Conservation (phyloP, 2,329 filamentous ascomycete genomes). For the Podosphaera xanthii region DNA sequence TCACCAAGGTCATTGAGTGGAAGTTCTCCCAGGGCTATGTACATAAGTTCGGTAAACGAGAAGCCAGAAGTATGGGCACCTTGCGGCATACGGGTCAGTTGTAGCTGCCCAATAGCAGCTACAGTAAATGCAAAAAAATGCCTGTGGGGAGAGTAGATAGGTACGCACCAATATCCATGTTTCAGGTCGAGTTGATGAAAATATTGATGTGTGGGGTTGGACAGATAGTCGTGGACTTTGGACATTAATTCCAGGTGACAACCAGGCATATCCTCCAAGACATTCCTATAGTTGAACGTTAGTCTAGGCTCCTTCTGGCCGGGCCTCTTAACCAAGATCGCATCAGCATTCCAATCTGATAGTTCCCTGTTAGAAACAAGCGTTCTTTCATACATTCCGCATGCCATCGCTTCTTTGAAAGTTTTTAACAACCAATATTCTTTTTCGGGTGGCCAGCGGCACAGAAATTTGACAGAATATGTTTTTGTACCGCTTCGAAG, state of each 20-base stretch:
- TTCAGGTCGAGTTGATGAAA: conserved; percentile 1
- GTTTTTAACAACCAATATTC: neutral
- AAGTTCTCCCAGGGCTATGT: neutral
- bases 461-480: neutral
- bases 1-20: neutral
- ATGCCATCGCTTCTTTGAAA: neutral
- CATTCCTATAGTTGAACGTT: conserved; percentile 2
- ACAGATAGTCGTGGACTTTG: conserved; percentile 2
- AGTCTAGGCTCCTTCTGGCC: neutral
- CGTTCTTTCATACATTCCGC: neutral
- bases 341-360: neutral
- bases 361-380: neutral
- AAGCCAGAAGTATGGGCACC: neutral
- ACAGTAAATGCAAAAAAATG: neutral
- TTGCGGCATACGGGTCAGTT: neutral
- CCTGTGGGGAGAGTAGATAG: neutral
- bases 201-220: neutral
- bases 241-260: neutral
- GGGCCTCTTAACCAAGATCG: neutral
- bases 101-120: neutral
- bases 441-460: neutral
- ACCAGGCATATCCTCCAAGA: conserved; percentile 1
- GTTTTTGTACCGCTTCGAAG: neutral
- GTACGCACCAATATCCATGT: conserved; percentile 1
- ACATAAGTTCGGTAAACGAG: neutral